Conservation (phyloP, 768 basidiomycete species). For the Strobilomyces dryophilus region DNA sequence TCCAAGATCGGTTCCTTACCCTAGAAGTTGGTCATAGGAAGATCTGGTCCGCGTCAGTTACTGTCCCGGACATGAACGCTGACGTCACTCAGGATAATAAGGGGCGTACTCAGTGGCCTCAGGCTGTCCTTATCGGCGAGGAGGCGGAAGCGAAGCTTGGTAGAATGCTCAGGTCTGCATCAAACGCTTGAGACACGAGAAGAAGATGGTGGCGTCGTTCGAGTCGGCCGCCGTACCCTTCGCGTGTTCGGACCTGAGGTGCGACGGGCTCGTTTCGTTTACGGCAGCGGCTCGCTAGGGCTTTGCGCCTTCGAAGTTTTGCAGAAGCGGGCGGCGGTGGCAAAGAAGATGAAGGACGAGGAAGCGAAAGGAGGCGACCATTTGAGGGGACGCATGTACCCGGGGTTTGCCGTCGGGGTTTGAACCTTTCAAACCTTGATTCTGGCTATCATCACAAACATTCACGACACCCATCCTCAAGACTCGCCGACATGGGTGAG, state of each 20-base stretch:
- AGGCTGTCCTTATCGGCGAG: conserved; percentile 83
- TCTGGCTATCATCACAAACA: conserved; percentile 52
- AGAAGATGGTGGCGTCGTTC: not conserved
- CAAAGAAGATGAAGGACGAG: conserved; percentile 24
- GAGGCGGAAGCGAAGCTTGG: conserved; percentile 96
- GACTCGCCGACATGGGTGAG: conserved; percentile 74
- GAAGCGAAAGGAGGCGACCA: conserved; percentile 21
- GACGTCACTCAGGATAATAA: conserved; percentile 2
- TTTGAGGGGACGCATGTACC: conserved; percentile 7
- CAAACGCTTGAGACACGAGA: conserved; percentile 48
- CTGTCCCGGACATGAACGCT: conserved; percentile 35
- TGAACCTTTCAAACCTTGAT: conserved; percentile 34
- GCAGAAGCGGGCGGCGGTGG: conserved; percentile 30
- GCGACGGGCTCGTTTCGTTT: conserved; percentile 60
- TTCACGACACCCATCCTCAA: conserved; percentile 54
- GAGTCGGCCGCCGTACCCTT: conserved; percentile 46
- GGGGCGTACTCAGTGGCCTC: conserved; percentile 66
- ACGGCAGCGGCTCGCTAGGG: conserved; percentile 35
- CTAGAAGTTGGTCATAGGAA: conserved; percentile 74
- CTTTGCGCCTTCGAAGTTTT: conserved; percentile 43
- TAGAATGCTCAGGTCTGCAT: conserved; percentile 95
- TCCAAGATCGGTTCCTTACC: conserved; percentile 49
- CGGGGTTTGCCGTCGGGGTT: conserved; percentile 28
- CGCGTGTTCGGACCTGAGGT: conserved; percentile 51
- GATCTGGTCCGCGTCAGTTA: conserved; percentile 80